phyloP scores from a whole-genome alignment of 352 stramenopile genomes.

The Pythium aquatile region DNA sequence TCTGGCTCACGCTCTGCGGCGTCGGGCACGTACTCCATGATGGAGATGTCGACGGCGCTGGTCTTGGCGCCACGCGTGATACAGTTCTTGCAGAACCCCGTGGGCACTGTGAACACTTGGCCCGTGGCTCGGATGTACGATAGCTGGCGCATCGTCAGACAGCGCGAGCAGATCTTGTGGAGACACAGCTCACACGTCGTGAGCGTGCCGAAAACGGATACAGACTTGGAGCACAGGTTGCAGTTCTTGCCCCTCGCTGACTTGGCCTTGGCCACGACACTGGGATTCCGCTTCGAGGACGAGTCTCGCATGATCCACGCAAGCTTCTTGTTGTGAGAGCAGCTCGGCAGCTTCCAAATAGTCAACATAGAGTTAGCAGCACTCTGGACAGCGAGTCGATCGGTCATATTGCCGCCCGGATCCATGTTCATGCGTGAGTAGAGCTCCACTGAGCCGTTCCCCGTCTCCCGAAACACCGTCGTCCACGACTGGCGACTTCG shows the following conservation, averaged over 20 bases:
- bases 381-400: conserved; percentile 16
- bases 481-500: conserved; percentile 20
- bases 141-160: conserved; percentile 28
- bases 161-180: conserved; percentile 30
- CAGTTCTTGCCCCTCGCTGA: conserved; percentile 19
- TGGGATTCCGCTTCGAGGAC: conserved; percentile 13
- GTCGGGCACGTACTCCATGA: conserved; percentile 22
- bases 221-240: conserved; percentile 26
- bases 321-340: conserved; percentile 40
- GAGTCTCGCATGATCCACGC: conserved; percentile 27
- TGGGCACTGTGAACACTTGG: conserved; percentile 22
- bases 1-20: conserved; percentile 14
- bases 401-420: conserved; percentile 15
- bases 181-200: conserved; percentile 31
- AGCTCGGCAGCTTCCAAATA: conserved; percentile 22
- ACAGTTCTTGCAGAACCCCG: conserved; percentile 36
- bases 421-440: conserved; percentile 17
- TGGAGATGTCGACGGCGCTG: conserved; percentile 26
- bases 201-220: conserved; percentile 28
- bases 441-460: conserved; percentile 16
- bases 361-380: conserved; percentile 24
- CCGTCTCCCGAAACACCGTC: conserved; percentile 14
- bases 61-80: conserved; percentile 21
- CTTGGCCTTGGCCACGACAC: conserved; percentile 19
- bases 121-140: conserved; percentile 23